Percentiles rank a stretch among this genome's conserved stretches.
Conservation (phyloP, 148 eudicot species). For the Rhododendron molle region DNA sequence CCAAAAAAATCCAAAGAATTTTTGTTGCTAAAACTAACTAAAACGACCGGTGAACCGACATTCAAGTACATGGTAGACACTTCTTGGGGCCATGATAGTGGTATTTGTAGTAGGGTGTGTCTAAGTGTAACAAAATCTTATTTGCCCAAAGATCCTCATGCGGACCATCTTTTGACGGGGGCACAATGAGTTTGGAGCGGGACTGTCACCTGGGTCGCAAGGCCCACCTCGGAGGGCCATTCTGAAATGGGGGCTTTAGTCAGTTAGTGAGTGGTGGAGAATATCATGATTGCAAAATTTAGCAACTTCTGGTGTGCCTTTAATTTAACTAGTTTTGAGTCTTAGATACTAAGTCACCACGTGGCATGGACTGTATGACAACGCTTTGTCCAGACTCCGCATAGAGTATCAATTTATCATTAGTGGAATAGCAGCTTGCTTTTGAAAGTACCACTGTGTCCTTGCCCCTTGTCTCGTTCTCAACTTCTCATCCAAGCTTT, state of each 20-base stretch:
- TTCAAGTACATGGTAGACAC: neutral
- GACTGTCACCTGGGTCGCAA: neutral
- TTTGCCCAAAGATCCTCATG: neutral
- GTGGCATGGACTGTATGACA: neutral
- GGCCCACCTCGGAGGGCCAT: neutral
- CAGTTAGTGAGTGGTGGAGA: neutral
- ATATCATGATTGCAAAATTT: neutral
- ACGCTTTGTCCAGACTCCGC: neutral
- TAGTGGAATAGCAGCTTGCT: neutral
- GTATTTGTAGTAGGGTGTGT: neutral
- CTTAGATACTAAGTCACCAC: neutral
- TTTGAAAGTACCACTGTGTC: neutral
- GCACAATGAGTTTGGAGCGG: neutral
- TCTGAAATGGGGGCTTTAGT: neutral
- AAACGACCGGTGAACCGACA: neutral
- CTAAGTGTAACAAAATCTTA: neutral
- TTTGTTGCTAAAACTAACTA: neutral
- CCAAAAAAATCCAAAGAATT: neutral
- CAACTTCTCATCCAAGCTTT: constrained; percentile 8
- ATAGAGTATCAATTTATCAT: neutral
- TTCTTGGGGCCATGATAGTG: neutral
- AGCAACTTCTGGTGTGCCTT: neutral
- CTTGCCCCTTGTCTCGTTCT: neutral
- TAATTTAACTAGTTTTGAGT: neutral
- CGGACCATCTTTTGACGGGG: neutral